Percentiles rank a stretch among this genome's conserved stretches.
phyloP scores from a whole-genome alignment of 331 rosid genomes.

The Prunus yedoensis region DNA sequence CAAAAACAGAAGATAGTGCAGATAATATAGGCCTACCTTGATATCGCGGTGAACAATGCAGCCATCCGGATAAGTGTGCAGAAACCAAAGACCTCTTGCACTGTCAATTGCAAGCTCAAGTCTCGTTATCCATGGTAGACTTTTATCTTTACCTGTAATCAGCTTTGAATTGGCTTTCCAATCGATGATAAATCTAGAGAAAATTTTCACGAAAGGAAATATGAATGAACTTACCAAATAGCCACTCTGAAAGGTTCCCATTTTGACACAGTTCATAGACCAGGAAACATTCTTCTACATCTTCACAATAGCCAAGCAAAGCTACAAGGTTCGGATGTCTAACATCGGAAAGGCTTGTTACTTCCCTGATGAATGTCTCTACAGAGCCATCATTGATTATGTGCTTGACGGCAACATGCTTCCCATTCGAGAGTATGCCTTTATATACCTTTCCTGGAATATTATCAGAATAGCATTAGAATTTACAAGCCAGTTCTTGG shows the following conservation, averaged over 20 bases:
- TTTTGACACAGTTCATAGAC: constrained; percentile 66
- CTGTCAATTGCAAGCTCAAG: constrained; percentile 53
- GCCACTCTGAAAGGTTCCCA: constrained; percentile 71
- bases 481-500: neutral
- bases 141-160: constrained; percentile 45
- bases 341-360: constrained; percentile 57
- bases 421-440: constrained; percentile 52
- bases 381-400: constrained; percentile 47
- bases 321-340: constrained; percentile 59
- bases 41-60: constrained; percentile 70
- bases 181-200: neutral
- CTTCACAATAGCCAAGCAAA: constrained; percentile 48
- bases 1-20: neutral
- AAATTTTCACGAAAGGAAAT: neutral
- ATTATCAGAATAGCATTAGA: constrained; percentile 1
- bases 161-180: neutral
- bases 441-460: constrained; percentile 55
- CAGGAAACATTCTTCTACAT: constrained; percentile 55
- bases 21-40: constrained; percentile 39
- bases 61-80: constrained; percentile 57
- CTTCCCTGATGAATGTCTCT: constrained; percentile 63
- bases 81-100: constrained; percentile 65
- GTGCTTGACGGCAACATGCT: constrained; percentile 61
- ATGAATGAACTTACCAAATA: constrained; percentile 45
- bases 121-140: constrained; percentile 61